A percentile compares a stretch with the other conserved stretches of the same genome.
phyloP scores from a whole-genome alignment of 345 rosid species.

The Dimocarpus longan region DNA sequence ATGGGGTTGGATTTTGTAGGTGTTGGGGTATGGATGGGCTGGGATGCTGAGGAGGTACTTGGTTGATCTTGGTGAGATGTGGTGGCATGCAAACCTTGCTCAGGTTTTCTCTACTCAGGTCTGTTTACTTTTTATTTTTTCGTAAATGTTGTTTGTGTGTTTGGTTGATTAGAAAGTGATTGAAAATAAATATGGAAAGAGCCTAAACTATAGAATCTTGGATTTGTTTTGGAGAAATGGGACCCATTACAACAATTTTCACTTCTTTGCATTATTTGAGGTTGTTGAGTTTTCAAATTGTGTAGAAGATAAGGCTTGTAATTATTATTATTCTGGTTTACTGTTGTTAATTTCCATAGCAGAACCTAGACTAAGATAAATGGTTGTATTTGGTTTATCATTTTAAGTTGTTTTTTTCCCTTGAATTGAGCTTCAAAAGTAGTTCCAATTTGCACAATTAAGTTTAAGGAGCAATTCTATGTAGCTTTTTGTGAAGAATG shows the following conservation, averaged over 20 bases:
- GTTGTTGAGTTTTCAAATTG: constrained; percentile 9
- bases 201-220: constrained; percentile 14
- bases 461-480: not conserved
- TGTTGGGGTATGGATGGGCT: constrained; percentile 99
- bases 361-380: not conserved
- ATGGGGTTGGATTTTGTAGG: constrained; percentile 34
- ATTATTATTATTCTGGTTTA: not conserved
- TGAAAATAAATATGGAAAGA: not conserved
- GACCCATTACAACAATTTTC: not conserved
- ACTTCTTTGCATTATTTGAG: not conserved
- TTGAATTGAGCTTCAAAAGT: not conserved
- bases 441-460: no score
- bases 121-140: not conserved
- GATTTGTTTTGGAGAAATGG: constrained; percentile 21
- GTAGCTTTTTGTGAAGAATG: not conserved
- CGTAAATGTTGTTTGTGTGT: not conserved
- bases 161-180: constrained; percentile 32
- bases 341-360: not conserved
- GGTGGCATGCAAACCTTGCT: constrained; percentile 99
- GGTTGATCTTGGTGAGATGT: constrained; percentile 98
- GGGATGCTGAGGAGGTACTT: constrained; percentile 93
- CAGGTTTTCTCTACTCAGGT: constrained; percentile 98
- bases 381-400: constrained; percentile 5
- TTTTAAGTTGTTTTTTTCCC: not conserved
- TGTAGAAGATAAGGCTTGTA: not conserved